phyloP scores from a whole-genome alignment of 441 rosid species.

The Pelargonium myrrhifolium region DNA sequence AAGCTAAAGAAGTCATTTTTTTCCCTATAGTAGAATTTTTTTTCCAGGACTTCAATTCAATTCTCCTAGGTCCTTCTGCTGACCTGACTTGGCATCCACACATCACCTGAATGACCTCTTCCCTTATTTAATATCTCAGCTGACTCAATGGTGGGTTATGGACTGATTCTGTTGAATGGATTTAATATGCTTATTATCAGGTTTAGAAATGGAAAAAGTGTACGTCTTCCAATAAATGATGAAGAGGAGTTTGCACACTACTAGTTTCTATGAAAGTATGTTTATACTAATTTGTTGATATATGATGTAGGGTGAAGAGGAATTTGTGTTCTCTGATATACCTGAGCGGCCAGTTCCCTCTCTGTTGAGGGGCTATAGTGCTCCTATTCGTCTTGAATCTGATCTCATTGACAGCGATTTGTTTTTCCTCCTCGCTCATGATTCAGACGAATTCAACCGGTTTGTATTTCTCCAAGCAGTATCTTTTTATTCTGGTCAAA shows the following conservation, averaged over 20 bases:
- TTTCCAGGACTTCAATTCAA: no score
- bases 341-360: conserved; percentile 80
- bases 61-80: no score
- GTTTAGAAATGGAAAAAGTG: neutral
- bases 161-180: no score
- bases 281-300: conserved; percentile 14
- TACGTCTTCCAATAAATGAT: neutral
- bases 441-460: conserved; percentile 95
- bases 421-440: conserved; percentile 91
- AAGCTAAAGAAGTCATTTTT: no score
- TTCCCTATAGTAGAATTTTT: no score
- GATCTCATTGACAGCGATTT: conserved; percentile 69
- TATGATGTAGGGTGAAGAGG: conserved; percentile 79
- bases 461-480: conserved; percentile 27
- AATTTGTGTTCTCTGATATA: conserved; percentile 73
- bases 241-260: neutral
- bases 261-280: neutral
- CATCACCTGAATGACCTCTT: no score
- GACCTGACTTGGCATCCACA: no score
- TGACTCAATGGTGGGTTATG: no score
- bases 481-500: conserved; percentile 7
- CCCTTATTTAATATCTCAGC: no score
- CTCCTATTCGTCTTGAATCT: conserved; percentile 84
- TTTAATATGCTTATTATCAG: neutral
- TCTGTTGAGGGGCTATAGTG: conserved; percentile 79